Evolutionary conservation across 495 filamentous ascomycete genomes (phyloP).

Genomic region (Podospora didyma): DNA sequence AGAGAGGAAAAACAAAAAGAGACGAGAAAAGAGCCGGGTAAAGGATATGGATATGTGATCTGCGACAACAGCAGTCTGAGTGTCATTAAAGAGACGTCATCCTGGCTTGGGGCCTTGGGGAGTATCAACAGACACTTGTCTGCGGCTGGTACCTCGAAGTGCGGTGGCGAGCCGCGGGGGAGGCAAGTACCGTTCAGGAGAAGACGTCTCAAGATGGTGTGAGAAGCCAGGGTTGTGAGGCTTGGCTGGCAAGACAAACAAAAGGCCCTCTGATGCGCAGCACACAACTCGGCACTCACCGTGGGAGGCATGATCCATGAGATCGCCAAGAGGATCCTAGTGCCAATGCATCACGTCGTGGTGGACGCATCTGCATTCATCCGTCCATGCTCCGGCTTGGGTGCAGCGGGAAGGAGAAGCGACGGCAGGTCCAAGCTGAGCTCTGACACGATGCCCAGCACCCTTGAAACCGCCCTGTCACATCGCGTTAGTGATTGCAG

Average conservation of each 20-base stretch:
- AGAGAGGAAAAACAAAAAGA: neutral
- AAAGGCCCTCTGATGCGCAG: no score
- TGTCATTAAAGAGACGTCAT: neutral
- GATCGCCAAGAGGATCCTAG: neutral
- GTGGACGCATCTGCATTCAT: slow-evolving; percentile 11
- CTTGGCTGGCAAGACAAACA: neutral
- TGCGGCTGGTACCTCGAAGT: neutral
- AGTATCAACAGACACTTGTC: neutral
- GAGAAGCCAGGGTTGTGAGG: neutral
- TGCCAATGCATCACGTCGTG: slow-evolving; percentile 8
- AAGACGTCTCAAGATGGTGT: no score
- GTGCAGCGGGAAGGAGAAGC: slow-evolving; percentile 4
- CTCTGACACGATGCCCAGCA: slow-evolving; percentile 22
- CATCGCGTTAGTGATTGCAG: slow-evolving; percentile 7
- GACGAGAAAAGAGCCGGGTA: slow-evolving; percentile 1
- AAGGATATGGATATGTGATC: slow-evolving; percentile 13
- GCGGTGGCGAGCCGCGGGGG: neutral
- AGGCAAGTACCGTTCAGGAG: no score
- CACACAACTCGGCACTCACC: neutral
- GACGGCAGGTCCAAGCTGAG: slow-evolving; percentile 14
- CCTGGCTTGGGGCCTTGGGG: neutral
- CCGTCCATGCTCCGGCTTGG: slow-evolving; percentile 21
- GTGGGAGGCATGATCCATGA: neutral
- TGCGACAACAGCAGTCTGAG: slow-evolving; percentile 16
- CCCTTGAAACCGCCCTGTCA: slow-evolving; percentile 19